Evolutionary conservation across 257 asterid species (phyloP), one percentile per base, ranked within the genome.

Genomic region (Avicennia marina): DNA sequence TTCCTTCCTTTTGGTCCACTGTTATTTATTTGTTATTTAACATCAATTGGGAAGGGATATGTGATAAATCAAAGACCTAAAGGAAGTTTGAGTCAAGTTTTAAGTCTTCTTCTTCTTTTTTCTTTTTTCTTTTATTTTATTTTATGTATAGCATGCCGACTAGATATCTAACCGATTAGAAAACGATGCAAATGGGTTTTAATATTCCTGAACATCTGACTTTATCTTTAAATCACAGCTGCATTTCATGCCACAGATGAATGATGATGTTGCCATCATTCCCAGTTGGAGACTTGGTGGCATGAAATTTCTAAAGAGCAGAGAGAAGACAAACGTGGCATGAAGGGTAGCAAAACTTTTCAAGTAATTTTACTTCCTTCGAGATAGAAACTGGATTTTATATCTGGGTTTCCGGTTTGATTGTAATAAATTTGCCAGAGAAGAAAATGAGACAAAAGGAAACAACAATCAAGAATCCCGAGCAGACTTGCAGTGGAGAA

Each of bases 11-110:
- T n/a, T n/a, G n/a, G n/a, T n/a, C n/a, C n/a, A 56, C 27, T 56
- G 15, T 3, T 25, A 27, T 42, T 13, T 19, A 15, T n/a, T n/a
- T n/a, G n/a, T n/a, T n/a, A n/a, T n/a, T n/a, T n/a, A n/a, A n/a
- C n/a, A n/a, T n/a, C n/a, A n/a, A n/a, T n/a, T n/a, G n/a, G n/a
- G n/a, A n/a, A n/a, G n/a, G n/a, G n/a, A n/a, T n/a, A n/a, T n/a
- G n/a, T n/a, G n/a, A n/a, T 13, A 33, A 47, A 36, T 29, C 56
- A 41, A 48, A 46, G 68, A 52, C 71, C 56, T 47, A 5, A 4
- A 32, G 51, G 19, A 50, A 36, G 33, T 62, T 15, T 63, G 9
- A 56, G 58, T 55, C 66, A 54, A 26, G 46, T 7, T 46, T 34
- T 39, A 19, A 55, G 61, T 55, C 52, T 53, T 64, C n/a, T n/a